A percentile compares a stretch with the other conserved stretches of the same genome.
phyloP scores from a whole-genome alignment of 2,329 filamentous ascomycete species.

The Penicillium sp. region DNA sequence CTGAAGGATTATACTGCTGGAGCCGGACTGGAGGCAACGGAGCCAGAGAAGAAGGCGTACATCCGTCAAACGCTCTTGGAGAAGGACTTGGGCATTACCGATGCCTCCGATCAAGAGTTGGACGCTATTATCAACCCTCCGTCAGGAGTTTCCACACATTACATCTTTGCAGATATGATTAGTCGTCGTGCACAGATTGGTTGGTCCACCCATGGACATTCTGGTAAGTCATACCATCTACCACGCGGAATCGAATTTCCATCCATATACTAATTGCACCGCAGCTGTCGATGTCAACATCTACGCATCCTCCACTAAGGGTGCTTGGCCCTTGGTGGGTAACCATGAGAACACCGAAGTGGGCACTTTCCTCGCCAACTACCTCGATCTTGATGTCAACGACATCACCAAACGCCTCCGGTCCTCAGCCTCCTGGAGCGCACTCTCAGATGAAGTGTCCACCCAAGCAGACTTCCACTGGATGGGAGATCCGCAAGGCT shows the following conservation, averaged over 20 bases:
- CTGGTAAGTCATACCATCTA: constrained; percentile 39
- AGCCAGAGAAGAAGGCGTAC: constrained; percentile 59
- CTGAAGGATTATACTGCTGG: constrained; percentile 61
- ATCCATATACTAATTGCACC: not conserved
- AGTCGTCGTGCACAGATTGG: constrained; percentile 85
- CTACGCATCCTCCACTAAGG: constrained; percentile 73
- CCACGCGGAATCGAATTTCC: not conserved
- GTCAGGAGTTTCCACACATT: constrained; percentile 58
- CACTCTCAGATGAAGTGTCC: constrained; percentile 22
- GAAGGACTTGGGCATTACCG: constrained; percentile 72
- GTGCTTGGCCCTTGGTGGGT: constrained; percentile 66
- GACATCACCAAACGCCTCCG: constrained; percentile 74
- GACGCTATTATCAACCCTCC: constrained; percentile 59
- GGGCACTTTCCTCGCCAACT: constrained; percentile 76
- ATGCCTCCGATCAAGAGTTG: constrained; percentile 73
- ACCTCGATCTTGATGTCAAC: constrained; percentile 77
- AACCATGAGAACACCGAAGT: constrained; percentile 97
- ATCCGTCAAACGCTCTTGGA: constrained; percentile 68
- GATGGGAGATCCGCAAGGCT: constrained; percentile 43
- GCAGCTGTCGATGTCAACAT: constrained; percentile 91
- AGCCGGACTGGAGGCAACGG: constrained; percentile 34
- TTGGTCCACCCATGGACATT: constrained; percentile 93
- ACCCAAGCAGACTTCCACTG: constrained; percentile 27
- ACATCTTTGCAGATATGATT: constrained; percentile 78
- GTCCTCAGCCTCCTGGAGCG: constrained; percentile 24